Evolutionary conservation across 1,139 yeast genomes (phyloP).

Genomic region (Pichia sp.): DNA sequence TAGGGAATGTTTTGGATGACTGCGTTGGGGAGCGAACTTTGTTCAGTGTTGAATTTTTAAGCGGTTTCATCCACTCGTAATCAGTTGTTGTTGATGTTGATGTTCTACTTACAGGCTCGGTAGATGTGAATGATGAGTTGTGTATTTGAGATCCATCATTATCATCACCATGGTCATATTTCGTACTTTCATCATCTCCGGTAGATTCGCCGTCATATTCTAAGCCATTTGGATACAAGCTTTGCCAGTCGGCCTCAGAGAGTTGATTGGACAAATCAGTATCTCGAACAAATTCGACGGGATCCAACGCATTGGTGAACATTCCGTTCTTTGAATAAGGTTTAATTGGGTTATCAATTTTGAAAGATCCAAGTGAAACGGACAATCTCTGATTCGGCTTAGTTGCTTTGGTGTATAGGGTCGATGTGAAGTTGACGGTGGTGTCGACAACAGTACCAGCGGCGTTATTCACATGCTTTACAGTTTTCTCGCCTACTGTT

Average conservation of each 20-base stretch:
- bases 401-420: slow-evolving; percentile 26
- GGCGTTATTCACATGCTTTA: slow-evolving; percentile 19
- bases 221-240: neutral
- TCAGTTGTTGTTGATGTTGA: slow-evolving; percentile 3
- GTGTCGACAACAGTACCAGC: slow-evolving; percentile 23
- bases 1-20: neutral
- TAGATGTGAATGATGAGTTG: neutral
- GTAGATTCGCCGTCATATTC: neutral
- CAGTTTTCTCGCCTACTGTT: slow-evolving; percentile 21
- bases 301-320: slow-evolving; percentile 25
- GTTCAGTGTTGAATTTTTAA: slow-evolving; percentile 14
- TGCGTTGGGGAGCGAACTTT: neutral
- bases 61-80: slow-evolving; percentile 27
- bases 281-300: slow-evolving; percentile 16
- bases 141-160: neutral
- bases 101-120: neutral
- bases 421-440: slow-evolving; percentile 23
- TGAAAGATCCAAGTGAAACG: slow-evolving; percentile 17
- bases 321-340: slow-evolving; percentile 25
- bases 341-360: slow-evolving; percentile 27
- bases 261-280: slow-evolving; percentile 2
- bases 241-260: slow-evolving; percentile 8
- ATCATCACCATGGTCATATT: neutral
- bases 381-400: slow-evolving; percentile 25
- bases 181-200: neutral